These are phyloP conservation scores for Suillus subluteus DNA, from an alignment of 768 basidiomycete genomes.

Conservation along the genomic window DNA sequence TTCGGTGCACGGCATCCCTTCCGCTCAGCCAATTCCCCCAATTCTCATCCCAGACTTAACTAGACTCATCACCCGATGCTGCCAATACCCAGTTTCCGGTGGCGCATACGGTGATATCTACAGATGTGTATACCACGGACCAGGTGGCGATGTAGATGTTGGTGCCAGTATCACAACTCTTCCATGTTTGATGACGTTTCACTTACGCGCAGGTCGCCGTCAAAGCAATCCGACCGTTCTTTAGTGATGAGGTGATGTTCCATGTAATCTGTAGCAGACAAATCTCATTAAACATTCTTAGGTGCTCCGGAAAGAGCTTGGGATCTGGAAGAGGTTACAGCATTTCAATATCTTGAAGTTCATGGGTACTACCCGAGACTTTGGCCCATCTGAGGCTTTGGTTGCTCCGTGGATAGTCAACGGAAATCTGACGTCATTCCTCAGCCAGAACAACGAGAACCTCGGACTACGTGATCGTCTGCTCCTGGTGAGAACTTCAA, in stretches of 20 bases:
- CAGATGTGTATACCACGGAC: not conserved
- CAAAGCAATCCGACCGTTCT: not conserved
- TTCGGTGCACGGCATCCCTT: conserved; percentile 45
- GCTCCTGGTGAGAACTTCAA: conserved; percentile 18
- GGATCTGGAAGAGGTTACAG: conserved; percentile 22
- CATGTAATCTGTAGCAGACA: too few relatives aligned
- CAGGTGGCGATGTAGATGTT: not conserved
- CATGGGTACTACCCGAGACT: conserved; percentile 19
- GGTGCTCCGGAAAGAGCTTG: conserved; percentile 20
- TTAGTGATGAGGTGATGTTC: not conserved
- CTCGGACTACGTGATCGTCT: conserved; percentile 17
- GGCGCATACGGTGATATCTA: not conserved
- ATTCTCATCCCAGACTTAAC: not conserved
- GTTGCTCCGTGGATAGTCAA: conserved; percentile 24
- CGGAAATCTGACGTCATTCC: conserved; percentile 18
- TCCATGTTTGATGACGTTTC: not conserved
- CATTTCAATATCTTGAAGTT: conserved; percentile 25
- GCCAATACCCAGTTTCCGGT: not conserved
- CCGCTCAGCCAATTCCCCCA: conserved; percentile 17
- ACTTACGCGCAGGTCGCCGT: not conserved
- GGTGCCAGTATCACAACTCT: not conserved
- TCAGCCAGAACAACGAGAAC: conserved; percentile 9
- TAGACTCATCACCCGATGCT: not conserved
- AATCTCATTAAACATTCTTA: too few relatives aligned
- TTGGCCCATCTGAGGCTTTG: conserved; percentile 24